Evolutionary conservation across 176 grass and related monocot species (phyloP), one percentile per base, ranked within the genome.

Genomic region (Paspalum notatum): DNA sequence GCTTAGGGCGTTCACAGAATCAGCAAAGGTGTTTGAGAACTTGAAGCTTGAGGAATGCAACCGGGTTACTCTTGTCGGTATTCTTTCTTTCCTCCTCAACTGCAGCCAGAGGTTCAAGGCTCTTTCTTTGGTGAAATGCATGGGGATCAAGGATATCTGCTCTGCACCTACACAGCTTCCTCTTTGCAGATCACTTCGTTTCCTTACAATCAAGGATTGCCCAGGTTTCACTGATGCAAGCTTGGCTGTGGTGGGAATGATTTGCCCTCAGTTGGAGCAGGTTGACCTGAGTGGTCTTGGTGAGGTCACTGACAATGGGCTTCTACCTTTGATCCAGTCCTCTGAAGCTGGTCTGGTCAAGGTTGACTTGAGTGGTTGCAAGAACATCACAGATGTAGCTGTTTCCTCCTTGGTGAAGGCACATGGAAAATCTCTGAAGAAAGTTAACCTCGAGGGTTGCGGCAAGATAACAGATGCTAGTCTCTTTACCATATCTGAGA

Each of bases 121-220:
- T 54, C 86, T 99, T 11, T 84, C 86, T 70, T 74, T 99, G 86
- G 91, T 99, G 71, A 93, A 93, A 93, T 99, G 97, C 88, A 77
- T 84, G 46, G 97, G 85, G 27, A 88, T 99, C 76, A 93, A 85
- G 82, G 97, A 99, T 65, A 70, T 90, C 26, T 45, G 73, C 54
- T 85, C 66, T 38, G 75, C 79, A 9, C 86, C 96, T 20, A 75
- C 74, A 21, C 92, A 89, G 8, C 85, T 98, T 63, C 90, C 92
- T 14, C 62, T 91, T 6, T 90, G 96, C 77, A 41, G 47, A 7
- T 94, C 96, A 16, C 86, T 98, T 68, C 86, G 84, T 38, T 89
- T 85, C 46, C 71, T 99, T 76, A 91, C 93, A 71, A 91, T 99
- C 73, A 89, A 84, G 74, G 87, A 93, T 18, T 99, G 93, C 68